Evolutionary conservation across 192 early-diverging fungal genomes (phyloP).

Genomic region (Chytriomyces sp.): DNA sequence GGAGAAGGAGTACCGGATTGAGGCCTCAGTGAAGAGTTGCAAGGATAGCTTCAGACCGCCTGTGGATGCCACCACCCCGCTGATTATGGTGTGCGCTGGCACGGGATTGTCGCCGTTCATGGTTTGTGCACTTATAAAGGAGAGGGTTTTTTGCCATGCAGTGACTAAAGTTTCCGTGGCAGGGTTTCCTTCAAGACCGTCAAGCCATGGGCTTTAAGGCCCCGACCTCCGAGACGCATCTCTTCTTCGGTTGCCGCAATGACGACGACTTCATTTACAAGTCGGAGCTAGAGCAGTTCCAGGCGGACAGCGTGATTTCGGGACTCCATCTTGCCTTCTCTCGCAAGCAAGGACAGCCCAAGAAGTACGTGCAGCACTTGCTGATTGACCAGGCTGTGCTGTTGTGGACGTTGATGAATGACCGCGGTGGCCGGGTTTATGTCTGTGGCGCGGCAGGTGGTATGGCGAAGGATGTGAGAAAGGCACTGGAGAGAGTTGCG

Average conservation of each 20-base stretch:
- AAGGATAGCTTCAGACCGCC: constrained; percentile 65
- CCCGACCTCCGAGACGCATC: constrained; percentile 48
- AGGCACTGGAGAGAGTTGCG: constrained; percentile 14
- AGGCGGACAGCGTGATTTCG: constrained; percentile 50
- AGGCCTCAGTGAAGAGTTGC: constrained; percentile 19
- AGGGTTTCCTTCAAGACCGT: constrained; percentile 82
- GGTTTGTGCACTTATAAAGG: too few species aligned
- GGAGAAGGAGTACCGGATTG: not conserved
- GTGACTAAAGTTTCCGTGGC: too few species aligned
- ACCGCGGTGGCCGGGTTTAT: constrained; percentile 12
- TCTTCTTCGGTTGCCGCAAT: constrained; percentile 83
- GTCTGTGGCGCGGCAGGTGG: constrained; percentile 31
- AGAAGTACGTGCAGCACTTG: constrained; percentile 75
- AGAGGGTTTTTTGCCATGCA: too few species aligned
- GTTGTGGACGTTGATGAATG: constrained; percentile 15
- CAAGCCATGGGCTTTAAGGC: constrained; percentile 28
- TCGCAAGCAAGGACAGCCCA: constrained; percentile 48
- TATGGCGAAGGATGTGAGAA: constrained; percentile 34
- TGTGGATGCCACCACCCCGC: constrained; percentile 50
- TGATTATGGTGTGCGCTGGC: constrained; percentile 86
- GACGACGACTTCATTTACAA: constrained; percentile 69
- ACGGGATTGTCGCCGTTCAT: constrained; percentile 89
- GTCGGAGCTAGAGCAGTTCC: constrained; percentile 53
- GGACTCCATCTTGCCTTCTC: constrained; percentile 68
- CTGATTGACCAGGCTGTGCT: constrained; percentile 34